phyloP scores from a whole-genome alignment of 2,329 filamentous ascomycete species.

The Didymella sp. region DNA sequence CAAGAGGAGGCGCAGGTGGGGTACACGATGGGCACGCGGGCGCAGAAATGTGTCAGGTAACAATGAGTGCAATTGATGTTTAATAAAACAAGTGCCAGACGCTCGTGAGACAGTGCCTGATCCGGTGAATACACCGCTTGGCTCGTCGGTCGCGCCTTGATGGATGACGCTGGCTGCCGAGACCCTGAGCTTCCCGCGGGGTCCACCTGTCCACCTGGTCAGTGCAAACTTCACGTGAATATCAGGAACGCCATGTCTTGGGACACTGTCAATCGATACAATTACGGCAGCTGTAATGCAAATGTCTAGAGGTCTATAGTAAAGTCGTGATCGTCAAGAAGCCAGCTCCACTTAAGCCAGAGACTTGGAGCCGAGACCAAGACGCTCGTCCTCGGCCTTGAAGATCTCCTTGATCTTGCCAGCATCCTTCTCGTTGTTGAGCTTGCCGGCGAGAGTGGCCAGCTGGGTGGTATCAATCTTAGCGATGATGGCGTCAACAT shows the following conservation, averaged over 20 bases:
- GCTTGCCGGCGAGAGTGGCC: constrained; percentile 79
- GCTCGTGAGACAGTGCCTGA: constrained; percentile 21
- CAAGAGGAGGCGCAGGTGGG: constrained; percentile 15
- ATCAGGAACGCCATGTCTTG: background rate
- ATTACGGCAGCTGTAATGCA: constrained; percentile 10
- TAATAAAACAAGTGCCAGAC: background rate
- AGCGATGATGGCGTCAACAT: constrained; percentile 84
- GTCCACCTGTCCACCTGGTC: background rate
- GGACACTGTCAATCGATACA: background rate
- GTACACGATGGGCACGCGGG: constrained; percentile 9
- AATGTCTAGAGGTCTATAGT: constrained; percentile 32
- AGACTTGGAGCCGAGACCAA: constrained; percentile 77
- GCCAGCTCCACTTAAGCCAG: constrained; percentile 47
- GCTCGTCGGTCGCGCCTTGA: constrained; percentile 21
- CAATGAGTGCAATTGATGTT: constrained; percentile 4
- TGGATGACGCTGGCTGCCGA: constrained; percentile 8
- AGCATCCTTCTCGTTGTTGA: constrained; percentile 77
- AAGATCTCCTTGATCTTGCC: constrained; percentile 87
- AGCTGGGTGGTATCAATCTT: constrained; percentile 94
- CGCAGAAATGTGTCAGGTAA: background rate
- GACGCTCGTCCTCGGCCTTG: constrained; percentile 75
- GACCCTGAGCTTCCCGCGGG: constrained; percentile 15
- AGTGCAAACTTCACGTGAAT: constrained; percentile 9
- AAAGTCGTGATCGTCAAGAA: constrained; percentile 8
- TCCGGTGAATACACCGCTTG: constrained; percentile 34